Percentiles rank a stretch among this genome's conserved stretches.
phyloP scores from a whole-genome alignment of 139 green algal species.

The Mesotaenium endlicherianum region DNA sequence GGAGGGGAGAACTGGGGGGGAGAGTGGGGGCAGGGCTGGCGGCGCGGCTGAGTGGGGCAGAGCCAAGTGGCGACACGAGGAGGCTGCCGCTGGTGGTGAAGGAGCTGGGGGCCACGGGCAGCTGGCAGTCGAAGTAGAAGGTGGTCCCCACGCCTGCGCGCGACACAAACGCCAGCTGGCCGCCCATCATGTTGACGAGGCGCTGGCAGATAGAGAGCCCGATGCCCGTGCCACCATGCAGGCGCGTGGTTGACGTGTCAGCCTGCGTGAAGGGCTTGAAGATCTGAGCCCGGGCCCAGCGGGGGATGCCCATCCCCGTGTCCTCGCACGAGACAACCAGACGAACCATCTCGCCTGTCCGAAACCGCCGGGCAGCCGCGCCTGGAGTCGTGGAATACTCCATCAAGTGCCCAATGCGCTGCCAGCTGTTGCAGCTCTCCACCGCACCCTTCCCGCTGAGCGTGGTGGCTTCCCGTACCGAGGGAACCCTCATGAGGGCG shows the following conservation, averaged over 20 bases:
- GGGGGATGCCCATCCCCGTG: conserved; percentile 32
- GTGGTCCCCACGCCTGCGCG: conserved; percentile 38
- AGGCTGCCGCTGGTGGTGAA: too few relatives aligned
- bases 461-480: conserved; percentile 8
- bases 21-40: too few relatives aligned
- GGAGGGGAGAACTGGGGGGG: too few relatives aligned
- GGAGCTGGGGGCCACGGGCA: too few relatives aligned
- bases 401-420: conserved; percentile 9
- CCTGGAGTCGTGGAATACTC: background rate
- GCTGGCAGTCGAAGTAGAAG: conserved; percentile 39
- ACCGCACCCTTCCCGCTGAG: conserved; percentile 32
- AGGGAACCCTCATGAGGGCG: background rate
- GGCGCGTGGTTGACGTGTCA: conserved; percentile 38
- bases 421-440: conserved; percentile 48
- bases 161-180: conserved; percentile 15
- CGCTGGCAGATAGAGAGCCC: conserved; percentile 16
- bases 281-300: background rate
- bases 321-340: conserved; percentile 44
- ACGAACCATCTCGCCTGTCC: conserved; percentile 15
- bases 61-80: too few relatives aligned
- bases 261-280: conserved; percentile 43
- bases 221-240: conserved; percentile 34
- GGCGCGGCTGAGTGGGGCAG: too few relatives aligned
- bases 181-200: conserved; percentile 44
- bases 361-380: background rate